Base-by-base conservation (phyloP, 371 early-diverging fungal species). In the Circinella minor region DNA sequence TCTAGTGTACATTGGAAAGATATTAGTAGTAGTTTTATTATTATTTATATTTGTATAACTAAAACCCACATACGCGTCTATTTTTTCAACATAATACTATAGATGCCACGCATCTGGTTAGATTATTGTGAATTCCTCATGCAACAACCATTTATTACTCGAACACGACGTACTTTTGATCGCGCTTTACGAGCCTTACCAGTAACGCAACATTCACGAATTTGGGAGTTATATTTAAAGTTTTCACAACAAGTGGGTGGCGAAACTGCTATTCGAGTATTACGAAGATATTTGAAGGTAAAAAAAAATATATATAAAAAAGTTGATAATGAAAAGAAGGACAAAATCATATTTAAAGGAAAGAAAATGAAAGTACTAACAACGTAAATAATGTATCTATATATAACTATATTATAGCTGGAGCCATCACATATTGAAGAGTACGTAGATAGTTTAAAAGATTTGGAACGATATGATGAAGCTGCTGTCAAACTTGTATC, bases 161-260 rank as follows among this genome's bases (percentile, higher is more conserved):
- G 77, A 67, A 91, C 93, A 7, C 86, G 99, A 48, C 86, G 91
- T 17, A 88, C 89, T 0, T 98, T 97, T 80, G 99, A 99, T 78
- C 88, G 93, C 4, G 96, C 98, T 11, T 73, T 99, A 66, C 84
- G 93, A 55, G 89, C 98, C 0, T 86, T 99, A 57, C 96, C 99
- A 4, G 89, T 96, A 36, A 96, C 98, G 1, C 98, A 98, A 76
- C 98, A 99, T 69, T 79, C 77, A 17, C 86, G 93, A 47, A 83
- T 99, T 46, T 99, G 99, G 99, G 86, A 86, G 4, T 66, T 90
- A 59, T 98, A 98, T 76, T 78, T 96, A 55, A 72, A 83, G 65
- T 96, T 95, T 84, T 95, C 95, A 7, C 80, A 87, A 57, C 74
- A 81, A 34, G 87, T 92, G 38, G 93, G 96, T 17, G 96, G 96